Evolutionary conservation across 1,139 yeast genomes (phyloP).

Genomic region (Yamadazyma friedrichii): DNA sequence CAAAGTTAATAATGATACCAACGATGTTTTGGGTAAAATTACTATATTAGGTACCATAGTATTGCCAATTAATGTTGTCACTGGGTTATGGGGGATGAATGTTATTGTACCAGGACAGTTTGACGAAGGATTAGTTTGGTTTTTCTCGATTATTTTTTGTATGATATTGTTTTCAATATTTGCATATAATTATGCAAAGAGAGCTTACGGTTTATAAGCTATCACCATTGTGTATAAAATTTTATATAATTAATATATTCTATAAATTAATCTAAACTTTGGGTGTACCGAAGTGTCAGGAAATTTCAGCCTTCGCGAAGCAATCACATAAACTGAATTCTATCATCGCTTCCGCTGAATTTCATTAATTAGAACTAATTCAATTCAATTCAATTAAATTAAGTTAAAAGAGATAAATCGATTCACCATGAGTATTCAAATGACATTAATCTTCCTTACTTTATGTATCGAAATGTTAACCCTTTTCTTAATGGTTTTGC

Average conservation of each 20-base stretch:
- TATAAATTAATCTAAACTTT: neutral
- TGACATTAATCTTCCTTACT: constrained; percentile 43
- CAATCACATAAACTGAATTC: neutral
- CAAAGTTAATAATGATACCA: constrained; percentile 93
- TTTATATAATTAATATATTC: neutral
- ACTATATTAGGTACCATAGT: constrained; percentile 94
- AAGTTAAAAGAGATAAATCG: neutral
- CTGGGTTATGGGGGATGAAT: constrained; percentile 99
- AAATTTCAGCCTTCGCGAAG: neutral
- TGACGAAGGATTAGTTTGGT: constrained; percentile 73
- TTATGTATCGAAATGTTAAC: constrained; percentile 55
- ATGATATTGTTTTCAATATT: constrained; percentile 38
- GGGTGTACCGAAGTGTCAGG: neutral
- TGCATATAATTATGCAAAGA: constrained; percentile 43
- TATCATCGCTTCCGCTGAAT: neutral
- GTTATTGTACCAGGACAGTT: constrained; percentile 94
- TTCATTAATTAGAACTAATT: neutral
- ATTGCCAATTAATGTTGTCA: constrained; percentile 87
- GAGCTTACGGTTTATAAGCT: constrained; percentile 38
- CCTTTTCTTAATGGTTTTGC: constrained; percentile 54
- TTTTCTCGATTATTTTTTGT: constrained; percentile 45
- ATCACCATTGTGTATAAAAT: neutral
- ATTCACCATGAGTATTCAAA: constrained; percentile 41
- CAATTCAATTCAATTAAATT: neutral
- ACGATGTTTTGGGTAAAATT: constrained; percentile 90